Base-by-base conservation (phyloP, 2,329 filamentous ascomycete genomes). In the Alternaria viburni region DNA sequence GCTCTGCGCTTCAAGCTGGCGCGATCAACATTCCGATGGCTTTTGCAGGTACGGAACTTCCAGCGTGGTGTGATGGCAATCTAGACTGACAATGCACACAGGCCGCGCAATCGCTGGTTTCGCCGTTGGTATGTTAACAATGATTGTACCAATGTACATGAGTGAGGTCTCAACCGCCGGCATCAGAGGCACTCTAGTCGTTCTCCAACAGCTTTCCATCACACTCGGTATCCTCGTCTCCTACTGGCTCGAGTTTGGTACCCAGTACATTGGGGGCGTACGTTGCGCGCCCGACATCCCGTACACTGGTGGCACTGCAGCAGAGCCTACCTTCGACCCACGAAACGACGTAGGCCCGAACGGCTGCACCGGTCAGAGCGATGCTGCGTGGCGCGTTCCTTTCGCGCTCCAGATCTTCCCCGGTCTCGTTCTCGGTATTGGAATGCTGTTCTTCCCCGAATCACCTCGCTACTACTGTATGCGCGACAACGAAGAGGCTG, bases 401-500 rank as follows among this genome's bases (percentile, higher is more conserved):
- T 93, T 96, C 68, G 89, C 81, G 57, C 83, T 96, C 51, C 93
- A 96, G 82, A 91, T 95, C 80, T 81, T 88, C 61, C 96, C 91
- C 89, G 92, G 90, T 54, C 46, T 93, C 45, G 90, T 96, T 66
- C 89, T 96, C 28, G 91, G 82, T 25, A 76, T 77, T 45, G 93
- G 93, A 74, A 83, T 85, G 77, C 75, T 77, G 21, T 71, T 65
- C 49, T 71, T 67, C 19, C 72, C 72, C 2, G 71, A 75, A 28
- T 70, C 67, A 15, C 72, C 72, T 19, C 67, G 73, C 9, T 77
- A 71, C 64, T 70, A 76, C 32, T 69, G 75, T 19, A 72, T 70
- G 68, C 73, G 73, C 15, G 70, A 73, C 44, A 67, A 82, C 12
- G 74, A 84, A 28, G 76, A 84, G 30, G 84, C 85, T 61, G 85